A percentile compares a stretch with the other conserved stretches of the same genome.
These are phyloP conservation scores for Cryphonectria carpinicola DNA, from an alignment of 2,329 filamentous ascomycete species.

Conservation along the genomic window DNA sequence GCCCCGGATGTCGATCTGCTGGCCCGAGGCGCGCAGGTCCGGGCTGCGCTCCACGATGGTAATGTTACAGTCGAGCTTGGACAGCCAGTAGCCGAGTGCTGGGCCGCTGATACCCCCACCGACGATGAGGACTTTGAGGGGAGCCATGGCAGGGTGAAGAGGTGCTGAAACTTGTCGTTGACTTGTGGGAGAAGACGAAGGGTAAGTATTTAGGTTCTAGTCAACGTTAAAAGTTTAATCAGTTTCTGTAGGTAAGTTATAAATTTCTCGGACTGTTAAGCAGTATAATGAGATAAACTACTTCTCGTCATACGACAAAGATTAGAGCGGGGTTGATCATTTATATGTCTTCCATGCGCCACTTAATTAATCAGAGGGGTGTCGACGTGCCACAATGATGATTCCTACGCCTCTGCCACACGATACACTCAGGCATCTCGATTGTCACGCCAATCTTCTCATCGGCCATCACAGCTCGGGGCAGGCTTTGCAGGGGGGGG, in stretches of 20 bases:
- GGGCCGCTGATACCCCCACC: conserved; percentile 52
- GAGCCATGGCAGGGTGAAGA: conserved; percentile 32
- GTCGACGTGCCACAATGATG: neutral
- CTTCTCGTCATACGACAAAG: neutral
- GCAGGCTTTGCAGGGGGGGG: neutral
- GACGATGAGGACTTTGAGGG: conserved; percentile 52
- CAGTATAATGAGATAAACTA: neutral
- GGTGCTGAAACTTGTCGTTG: neutral
- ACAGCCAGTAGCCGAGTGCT: conserved; percentile 47
- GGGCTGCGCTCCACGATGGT: conserved; percentile 49
- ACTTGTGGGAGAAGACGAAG: neutral
- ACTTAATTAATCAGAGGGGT: neutral
- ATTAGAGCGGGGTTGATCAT: neutral
- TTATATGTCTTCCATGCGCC: neutral
- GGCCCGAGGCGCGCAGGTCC: conserved; percentile 43
- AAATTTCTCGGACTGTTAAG: neutral
- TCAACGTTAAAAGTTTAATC: neutral
- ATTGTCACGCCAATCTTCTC: neutral
- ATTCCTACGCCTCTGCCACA: neutral
- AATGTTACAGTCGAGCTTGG: conserved; percentile 41
- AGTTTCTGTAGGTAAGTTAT: neutral
- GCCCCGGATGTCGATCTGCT: conserved; percentile 51
- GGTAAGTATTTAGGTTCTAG: neutral
- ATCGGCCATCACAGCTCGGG: neutral
- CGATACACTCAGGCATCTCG: neutral